A percentile compares a stretch with the other conserved stretches of the same genome.
Conservation (phyloP, 345 rosid species). For the Excoecaria agallocha region DNA sequence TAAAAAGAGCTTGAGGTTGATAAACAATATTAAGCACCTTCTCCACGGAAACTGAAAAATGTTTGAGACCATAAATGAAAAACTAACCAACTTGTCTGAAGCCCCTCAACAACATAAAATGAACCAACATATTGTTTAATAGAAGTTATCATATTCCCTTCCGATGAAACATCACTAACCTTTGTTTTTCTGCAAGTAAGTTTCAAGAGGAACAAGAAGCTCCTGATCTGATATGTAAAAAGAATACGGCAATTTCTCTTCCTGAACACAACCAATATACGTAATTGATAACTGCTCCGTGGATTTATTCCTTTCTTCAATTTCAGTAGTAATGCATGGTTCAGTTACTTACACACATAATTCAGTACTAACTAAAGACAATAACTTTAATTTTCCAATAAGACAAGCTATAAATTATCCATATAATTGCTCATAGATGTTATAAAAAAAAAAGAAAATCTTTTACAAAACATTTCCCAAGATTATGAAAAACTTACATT, state of each 20-base stretch:
- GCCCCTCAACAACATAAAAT: not conserved
- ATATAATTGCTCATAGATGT: not conserved
- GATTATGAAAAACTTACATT: slow-evolving; percentile 40
- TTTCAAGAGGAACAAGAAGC: slow-evolving; percentile 74
- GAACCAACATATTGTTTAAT: not conserved
- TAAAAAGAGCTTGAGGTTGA: slow-evolving; percentile 94
- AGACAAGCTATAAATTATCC: not conserved
- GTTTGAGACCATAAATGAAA: not conserved
- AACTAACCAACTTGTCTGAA: slow-evolving; percentile 7
- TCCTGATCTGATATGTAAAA: slow-evolving; percentile 83
- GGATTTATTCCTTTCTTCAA: not conserved
- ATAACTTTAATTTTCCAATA: not conserved
- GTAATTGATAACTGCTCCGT: not conserved
- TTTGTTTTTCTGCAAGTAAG: slow-evolving; percentile 79
- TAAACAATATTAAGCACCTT: slow-evolving; percentile 82
- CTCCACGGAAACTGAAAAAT: slow-evolving; percentile 82
- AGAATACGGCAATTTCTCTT: slow-evolving; percentile 81
- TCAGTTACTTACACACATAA: not conserved
- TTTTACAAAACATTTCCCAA: not conserved
- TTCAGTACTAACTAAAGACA: not conserved
- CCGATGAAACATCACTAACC: slow-evolving; percentile 32
- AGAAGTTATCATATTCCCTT: not conserved
- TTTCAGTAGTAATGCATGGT: slow-evolving; percentile 8
- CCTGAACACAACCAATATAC: slow-evolving; percentile 42
- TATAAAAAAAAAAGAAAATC: not conserved